Conservation (phyloP, 2,329 filamentous ascomycete genomes). For the Calycina herbarum region DNA sequence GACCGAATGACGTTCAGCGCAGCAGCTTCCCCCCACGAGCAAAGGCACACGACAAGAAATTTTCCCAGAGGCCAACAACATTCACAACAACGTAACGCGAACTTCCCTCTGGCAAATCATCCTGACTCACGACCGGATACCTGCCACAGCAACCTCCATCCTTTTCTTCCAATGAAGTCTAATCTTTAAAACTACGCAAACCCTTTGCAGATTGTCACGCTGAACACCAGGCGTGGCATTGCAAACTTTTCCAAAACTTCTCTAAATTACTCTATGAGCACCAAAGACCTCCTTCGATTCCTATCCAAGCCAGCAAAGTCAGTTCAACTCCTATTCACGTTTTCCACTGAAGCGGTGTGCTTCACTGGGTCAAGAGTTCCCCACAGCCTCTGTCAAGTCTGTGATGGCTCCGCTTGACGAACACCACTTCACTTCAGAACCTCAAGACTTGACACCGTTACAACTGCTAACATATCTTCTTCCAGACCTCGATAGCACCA, state of each 20-base stretch:
- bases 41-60: slow-evolving; percentile 12
- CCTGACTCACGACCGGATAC: neutral
- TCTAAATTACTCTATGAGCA: slow-evolving; percentile 73
- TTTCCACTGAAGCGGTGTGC: neutral
- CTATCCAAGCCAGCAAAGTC: slow-evolving; percentile 94
- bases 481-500: slow-evolving; percentile 62
- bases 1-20: slow-evolving; percentile 6
- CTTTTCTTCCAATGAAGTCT: slow-evolving; percentile 9
- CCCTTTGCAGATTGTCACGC: slow-evolving; percentile 23
- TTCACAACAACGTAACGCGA: slow-evolving; percentile 3
- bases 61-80: neutral
- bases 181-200: slow-evolving; percentile 15
- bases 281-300: slow-evolving; percentile 86
- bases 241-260: slow-evolving; percentile 14
- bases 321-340: slow-evolving; percentile 40
- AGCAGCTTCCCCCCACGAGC: neutral
- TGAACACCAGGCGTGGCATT: slow-evolving; percentile 26
- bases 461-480: slow-evolving; percentile 10
- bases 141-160: neutral
- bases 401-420: neutral
- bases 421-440: slow-evolving; percentile 9
- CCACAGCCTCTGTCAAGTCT: neutral
- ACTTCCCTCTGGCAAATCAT: neutral
- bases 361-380: neutral
- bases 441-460: neutral